Percentiles rank a stretch among this genome's conserved stretches.
Evolutionary conservation across 1,284 basidiomycete genomes (phyloP).

Genomic region (Flammula alnicola): DNA sequence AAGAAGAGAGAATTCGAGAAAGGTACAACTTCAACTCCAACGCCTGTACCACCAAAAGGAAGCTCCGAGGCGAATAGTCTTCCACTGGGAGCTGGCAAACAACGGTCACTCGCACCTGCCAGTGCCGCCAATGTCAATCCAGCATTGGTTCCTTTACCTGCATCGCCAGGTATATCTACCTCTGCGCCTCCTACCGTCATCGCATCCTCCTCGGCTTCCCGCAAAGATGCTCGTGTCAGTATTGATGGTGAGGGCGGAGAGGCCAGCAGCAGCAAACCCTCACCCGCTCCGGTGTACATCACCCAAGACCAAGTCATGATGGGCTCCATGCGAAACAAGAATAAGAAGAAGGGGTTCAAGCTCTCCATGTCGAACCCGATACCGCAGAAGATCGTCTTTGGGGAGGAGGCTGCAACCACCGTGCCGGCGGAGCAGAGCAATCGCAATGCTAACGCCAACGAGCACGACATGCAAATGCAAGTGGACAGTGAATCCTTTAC

Average conservation of each 20-base stretch:
- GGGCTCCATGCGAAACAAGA: constrained; percentile 71
- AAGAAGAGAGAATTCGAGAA: constrained; percentile 28
- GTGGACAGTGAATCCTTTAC: constrained; percentile 1
- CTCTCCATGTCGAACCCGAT: constrained; percentile 50
- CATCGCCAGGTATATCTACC: not conserved
- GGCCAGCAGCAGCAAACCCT: not conserved
- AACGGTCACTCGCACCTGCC: too few species aligned
- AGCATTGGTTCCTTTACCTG: not conserved
- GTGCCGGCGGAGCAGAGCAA: not conserved
- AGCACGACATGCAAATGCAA: not conserved
- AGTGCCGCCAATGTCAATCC: not conserved
- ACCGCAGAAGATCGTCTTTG: constrained; percentile 65
- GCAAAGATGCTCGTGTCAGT: constrained; percentile 6
- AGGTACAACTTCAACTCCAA: constrained; percentile 9
- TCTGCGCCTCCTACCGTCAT: not conserved
- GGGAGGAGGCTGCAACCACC: not conserved
- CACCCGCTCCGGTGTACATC: constrained; percentile 13
- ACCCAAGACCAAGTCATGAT: constrained; percentile 45
- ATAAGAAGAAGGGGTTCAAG: constrained; percentile 73
- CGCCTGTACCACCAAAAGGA: constrained; percentile 29
- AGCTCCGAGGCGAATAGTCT: constrained; percentile 34
- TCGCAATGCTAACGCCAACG: not conserved
- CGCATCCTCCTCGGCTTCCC: not conserved
- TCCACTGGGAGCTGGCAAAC: constrained; percentile 29
- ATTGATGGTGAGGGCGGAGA: too few species aligned